Conservation (phyloP, 2,329 filamentous ascomycete species). For the Cyclaneusma minus region DNA sequence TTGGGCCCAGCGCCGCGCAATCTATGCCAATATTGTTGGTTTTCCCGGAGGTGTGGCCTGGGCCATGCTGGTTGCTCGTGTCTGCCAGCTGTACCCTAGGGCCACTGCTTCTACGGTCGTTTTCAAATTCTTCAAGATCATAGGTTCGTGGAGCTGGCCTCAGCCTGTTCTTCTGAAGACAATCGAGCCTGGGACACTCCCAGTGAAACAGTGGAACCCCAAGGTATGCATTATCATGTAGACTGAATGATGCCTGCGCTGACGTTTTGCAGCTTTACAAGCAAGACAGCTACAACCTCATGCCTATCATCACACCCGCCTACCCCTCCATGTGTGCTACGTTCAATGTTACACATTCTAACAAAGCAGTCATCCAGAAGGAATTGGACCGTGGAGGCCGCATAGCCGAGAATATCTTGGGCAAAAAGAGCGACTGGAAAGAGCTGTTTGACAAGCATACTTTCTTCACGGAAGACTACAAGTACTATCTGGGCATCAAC, state of each 20-base stretch:
- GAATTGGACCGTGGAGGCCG: constrained; percentile 67
- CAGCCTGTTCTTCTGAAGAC: constrained; percentile 81
- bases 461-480: constrained; percentile 87
- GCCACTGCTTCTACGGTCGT: constrained; percentile 81
- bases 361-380: constrained; percentile 66
- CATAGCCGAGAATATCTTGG: constrained; percentile 66
- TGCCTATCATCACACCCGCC: constrained; percentile 96
- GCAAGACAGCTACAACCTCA: constrained; percentile 71
- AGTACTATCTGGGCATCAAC: constrained; percentile 86
- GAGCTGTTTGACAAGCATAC: constrained; percentile 80
- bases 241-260: background rate
- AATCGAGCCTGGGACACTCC: constrained; percentile 67
- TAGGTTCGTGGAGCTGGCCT: constrained; percentile 87
- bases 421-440: constrained; percentile 65
- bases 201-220: constrained; percentile 88
- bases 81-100: constrained; percentile 91
- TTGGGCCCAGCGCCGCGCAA: constrained; percentile 83
- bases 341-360: constrained; percentile 81
- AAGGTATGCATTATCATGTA: constrained; percentile 35
- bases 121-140: constrained; percentile 85
- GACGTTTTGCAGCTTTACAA: constrained; percentile 48
- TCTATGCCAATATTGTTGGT: constrained; percentile 92
- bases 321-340: constrained; percentile 98
- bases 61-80: constrained; percentile 92
- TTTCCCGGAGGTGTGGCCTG: constrained; percentile 95